Evolutionary conservation across 768 basidiomycete species (phyloP).

Genomic region (Piloderma croceum): DNA sequence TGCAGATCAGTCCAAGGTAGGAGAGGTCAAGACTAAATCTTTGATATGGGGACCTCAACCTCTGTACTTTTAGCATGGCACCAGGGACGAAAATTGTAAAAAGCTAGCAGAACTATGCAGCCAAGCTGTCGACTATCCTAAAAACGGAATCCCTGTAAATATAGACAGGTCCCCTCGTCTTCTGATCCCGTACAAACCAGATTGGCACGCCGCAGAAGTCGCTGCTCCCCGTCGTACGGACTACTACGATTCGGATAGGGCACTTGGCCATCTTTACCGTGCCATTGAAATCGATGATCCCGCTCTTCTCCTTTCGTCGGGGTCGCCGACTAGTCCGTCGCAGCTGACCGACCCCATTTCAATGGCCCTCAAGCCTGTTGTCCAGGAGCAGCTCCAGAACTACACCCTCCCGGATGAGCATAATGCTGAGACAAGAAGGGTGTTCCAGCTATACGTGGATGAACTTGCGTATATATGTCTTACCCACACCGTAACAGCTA

Average conservation of each 20-base stretch:
- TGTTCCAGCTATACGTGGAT: constrained; percentile 51
- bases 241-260: constrained; percentile 66
- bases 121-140: constrained; percentile 76
- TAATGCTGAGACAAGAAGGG: constrained; percentile 24
- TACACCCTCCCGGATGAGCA: constrained; percentile 18
- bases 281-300: constrained; percentile 44
- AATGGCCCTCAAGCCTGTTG: constrained; percentile 9
- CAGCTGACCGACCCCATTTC: constrained; percentile 31
- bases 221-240: constrained; percentile 49
- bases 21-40: constrained; percentile 1
- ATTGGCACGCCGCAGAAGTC: constrained; percentile 68
- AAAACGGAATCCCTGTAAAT: constrained; percentile 65
- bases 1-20: constrained; percentile 72
- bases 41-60: not conserved
- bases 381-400: not conserved
- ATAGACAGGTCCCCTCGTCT: constrained; percentile 45
- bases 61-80: constrained; percentile 44
- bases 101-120: constrained; percentile 55
- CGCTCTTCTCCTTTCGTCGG: constrained; percentile 18
- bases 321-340: constrained; percentile 9
- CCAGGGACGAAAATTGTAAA: constrained; percentile 51
- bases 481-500: constrained; percentile 59
- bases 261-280: constrained; percentile 69
- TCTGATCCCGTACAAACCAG: constrained; percentile 66
- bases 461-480: constrained; percentile 68